Evolutionary conservation across 2,329 filamentous ascomycete species (phyloP).

Genomic region (Colletotrichum spaethianum): DNA sequence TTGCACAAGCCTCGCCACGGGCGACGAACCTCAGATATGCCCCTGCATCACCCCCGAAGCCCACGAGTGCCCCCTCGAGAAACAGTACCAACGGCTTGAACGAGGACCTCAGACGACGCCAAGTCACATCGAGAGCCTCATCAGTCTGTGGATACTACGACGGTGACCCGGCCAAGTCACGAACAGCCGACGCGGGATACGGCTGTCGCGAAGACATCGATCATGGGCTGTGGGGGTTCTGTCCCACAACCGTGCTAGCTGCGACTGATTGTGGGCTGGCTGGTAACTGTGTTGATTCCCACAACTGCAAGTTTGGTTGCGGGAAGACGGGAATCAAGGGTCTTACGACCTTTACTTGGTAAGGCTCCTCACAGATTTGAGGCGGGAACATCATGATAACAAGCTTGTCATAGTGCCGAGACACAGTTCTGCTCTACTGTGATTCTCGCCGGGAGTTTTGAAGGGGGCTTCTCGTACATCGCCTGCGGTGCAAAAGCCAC

Average conservation of each 20-base stretch:
- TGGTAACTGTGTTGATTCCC: conserved; percentile 52
- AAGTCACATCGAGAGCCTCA: not conserved
- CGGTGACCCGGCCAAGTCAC: conserved; percentile 48
- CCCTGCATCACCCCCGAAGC: conserved; percentile 1
- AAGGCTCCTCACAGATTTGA: conserved; percentile 27
- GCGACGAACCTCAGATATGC: conserved; percentile 5
- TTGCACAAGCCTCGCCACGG: not conserved
- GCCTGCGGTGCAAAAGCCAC: conserved; percentile 49
- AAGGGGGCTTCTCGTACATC: conserved; percentile 53
- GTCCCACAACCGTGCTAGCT: conserved; percentile 51
- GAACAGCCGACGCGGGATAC: conserved; percentile 52
- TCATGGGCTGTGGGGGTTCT: conserved; percentile 57
- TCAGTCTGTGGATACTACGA: conserved; percentile 49
- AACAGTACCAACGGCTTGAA: conserved; percentile 1
- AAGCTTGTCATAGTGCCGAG: conserved; percentile 15
- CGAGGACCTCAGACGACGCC: conserved; percentile 8
- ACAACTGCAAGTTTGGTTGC: conserved; percentile 52
- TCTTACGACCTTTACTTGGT: conserved; percentile 56
- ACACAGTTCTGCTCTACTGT: conserved; percentile 52
- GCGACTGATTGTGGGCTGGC: conserved; percentile 57
- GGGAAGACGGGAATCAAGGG: conserved; percentile 44
- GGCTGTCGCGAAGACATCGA: conserved; percentile 53
- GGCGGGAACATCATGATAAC: not conserved
- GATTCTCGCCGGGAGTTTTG: conserved; percentile 49
- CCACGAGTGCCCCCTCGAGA: conserved; percentile 8